These are phyloP conservation scores for Colletotrichum navitas DNA, from an alignment of 2,329 filamentous ascomycete species.

Conservation along the genomic window DNA sequence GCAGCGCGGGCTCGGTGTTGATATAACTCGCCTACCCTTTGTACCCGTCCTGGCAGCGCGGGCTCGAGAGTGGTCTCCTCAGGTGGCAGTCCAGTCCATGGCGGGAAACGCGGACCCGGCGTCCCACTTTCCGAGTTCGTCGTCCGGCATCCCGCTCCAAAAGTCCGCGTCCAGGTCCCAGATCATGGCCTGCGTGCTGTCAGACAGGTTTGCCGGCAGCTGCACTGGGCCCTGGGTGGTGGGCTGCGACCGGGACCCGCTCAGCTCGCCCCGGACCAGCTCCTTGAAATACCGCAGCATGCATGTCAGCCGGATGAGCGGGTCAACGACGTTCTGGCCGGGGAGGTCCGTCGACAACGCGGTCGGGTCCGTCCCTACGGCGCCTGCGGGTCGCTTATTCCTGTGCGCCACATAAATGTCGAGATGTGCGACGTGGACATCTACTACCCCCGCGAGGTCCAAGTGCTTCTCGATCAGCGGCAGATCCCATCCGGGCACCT, in stretches of 20 bases:
- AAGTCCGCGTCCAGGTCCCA: constrained; percentile 46
- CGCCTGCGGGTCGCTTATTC: constrained; percentile 23
- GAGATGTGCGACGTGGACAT: constrained; percentile 50
- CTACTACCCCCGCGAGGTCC: constrained; percentile 49
- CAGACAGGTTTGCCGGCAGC: constrained; percentile 43
- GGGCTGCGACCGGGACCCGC: constrained; percentile 18
- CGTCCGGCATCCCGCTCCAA: constrained; percentile 37
- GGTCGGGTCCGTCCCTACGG: neutral
- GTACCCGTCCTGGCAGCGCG: neutral
- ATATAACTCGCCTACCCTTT: neutral
- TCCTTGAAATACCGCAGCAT: constrained; percentile 43
- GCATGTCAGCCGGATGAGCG: constrained; percentile 43
- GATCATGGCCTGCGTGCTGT: constrained; percentile 44
- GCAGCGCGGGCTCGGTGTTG: neutral
- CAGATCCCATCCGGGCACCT: constrained; percentile 61
- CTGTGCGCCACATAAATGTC: constrained; percentile 46
- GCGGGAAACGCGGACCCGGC: constrained; percentile 21
- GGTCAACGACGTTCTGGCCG: constrained; percentile 26
- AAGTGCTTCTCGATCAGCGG: constrained; percentile 53
- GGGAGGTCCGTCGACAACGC: constrained; percentile 11
- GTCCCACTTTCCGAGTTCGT: constrained; percentile 34
- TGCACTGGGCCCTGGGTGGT: constrained; percentile 28
- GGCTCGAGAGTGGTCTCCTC: neutral
- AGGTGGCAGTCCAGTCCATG: constrained; percentile 41
- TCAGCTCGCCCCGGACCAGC: constrained; percentile 36